Base-by-base conservation (phyloP, 352 stramenopile genomes). In the Globisporangium camurandrum region DNA sequence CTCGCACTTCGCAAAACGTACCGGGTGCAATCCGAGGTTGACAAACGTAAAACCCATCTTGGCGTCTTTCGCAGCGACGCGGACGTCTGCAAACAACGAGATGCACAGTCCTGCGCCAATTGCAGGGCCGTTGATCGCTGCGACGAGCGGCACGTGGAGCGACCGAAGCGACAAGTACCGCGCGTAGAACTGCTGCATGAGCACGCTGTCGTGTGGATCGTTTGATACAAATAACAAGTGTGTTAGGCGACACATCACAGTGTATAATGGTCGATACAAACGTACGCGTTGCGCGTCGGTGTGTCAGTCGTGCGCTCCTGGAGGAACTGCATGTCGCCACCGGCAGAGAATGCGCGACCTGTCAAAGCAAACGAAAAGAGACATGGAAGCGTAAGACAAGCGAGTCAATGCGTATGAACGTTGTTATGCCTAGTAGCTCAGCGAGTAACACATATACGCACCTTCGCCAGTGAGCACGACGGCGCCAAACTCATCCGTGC, bases 31-130 rank as follows among this genome's bases (percentile, higher is more conserved):
- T 0, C 87, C 87, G 11, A 96, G 52, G 56, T 85, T 80, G 23
- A 84, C 71, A 57, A 96, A 96, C 37, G 79, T 95, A 54, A 95
- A 90, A 37, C 86, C 84, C 54, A 96, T 74, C 57, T 93, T 89
- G 27, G 80, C 66, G 36, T 73, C 69, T n/a, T 64, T 60, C 1
- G 64, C 62, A 0, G 68, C 76, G 16, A 95, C 69, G 19, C 86
- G 71, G 11, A 93, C 63, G 56, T 96, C 86, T 26, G 76, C 88
- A 17, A 88, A 88, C 38, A 95, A 66, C 11, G 86, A 81, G 44
- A 96, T 78, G 58, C 84, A 90, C 42, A 89, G 46, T 0, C 79
- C 81, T 1, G 81, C 82, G 36, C 82, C 80, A 38, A 88, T 86
- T n/a, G 76, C 78, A 27, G 63, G 83, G 17, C 88, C 88, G 54